These are phyloP conservation scores for Verticillium albo-atrum DNA, from an alignment of 2,329 filamentous ascomycete genomes.

Conservation along the genomic window DNA sequence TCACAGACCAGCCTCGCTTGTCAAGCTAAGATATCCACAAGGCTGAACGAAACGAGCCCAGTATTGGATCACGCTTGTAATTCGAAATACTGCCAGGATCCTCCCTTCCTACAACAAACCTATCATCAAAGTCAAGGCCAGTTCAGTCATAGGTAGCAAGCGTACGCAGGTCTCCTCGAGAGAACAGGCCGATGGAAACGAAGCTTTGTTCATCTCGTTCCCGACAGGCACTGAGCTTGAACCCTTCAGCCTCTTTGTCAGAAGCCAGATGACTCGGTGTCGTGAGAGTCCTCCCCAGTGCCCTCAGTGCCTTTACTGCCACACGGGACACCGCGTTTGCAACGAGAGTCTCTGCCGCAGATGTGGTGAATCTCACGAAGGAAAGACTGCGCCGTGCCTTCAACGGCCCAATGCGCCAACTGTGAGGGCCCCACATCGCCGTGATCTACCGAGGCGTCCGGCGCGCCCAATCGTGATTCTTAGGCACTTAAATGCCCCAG, in stretches of 20 bases:
- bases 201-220: not conserved
- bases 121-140: not conserved
- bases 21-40: not conserved
- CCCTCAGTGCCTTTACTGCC: not conserved
- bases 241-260: not conserved
- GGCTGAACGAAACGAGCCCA: not conserved
- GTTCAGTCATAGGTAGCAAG: not conserved
- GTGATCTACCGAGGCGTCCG: not conserved
- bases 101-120: not conserved
- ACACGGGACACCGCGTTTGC: not conserved
- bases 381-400: not conserved
- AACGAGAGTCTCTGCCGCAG: not conserved
- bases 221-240: not conserved
- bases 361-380: not conserved
- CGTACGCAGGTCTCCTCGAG: not conserved
- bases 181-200: not conserved
- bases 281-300: not conserved
- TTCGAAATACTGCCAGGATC: not conserved
- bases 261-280: not conserved
- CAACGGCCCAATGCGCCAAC: not conserved
- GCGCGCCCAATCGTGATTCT: not conserved
- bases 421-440: not conserved
- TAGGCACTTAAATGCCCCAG: not conserved
- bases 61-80: not conserved
- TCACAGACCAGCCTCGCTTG: not conserved